A percentile compares a stretch with the other conserved stretches of the same genome.
Evolutionary conservation across 1,139 yeast genomes (phyloP).

Genomic region (Magnusiomyces ingens): DNA sequence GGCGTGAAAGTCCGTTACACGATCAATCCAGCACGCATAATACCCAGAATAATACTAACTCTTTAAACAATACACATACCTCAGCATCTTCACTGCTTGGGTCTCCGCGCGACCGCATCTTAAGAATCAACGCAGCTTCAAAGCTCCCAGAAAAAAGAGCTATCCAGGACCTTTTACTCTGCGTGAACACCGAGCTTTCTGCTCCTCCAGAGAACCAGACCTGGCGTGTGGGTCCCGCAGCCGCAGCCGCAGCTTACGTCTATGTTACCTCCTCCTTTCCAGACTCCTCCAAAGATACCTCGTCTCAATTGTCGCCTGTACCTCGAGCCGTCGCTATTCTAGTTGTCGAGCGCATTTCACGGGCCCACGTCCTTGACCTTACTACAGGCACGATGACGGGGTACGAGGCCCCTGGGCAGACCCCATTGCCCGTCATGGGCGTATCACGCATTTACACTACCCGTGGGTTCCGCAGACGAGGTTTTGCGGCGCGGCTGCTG

Average conservation of each 20-base stretch:
- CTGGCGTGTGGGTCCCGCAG: constrained; percentile 3
- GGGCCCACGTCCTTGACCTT: constrained; percentile 44
- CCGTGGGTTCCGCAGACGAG: constrained; percentile 46
- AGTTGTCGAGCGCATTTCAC: constrained; percentile 35
- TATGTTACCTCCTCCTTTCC: neutral
- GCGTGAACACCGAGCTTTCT: constrained; percentile 3
- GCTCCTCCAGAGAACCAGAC: constrained; percentile 4
- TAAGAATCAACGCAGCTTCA: neutral
- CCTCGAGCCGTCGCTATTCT: constrained; percentile 46
- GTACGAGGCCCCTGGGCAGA: constrained; percentile 5
- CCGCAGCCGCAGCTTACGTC: constrained; percentile 5
- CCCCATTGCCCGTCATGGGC: constrained; percentile 38
- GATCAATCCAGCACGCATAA: too few species aligned
- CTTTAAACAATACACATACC: constrained; percentile 8
- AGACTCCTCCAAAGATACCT: neutral
- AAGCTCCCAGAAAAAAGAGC: constrained; percentile 6
- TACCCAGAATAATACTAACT: too few species aligned
- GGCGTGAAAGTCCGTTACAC: constrained; percentile 18
- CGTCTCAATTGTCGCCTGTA: constrained; percentile 10
- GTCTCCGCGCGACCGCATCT: constrained; percentile 1
- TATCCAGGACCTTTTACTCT: constrained; percentile 1
- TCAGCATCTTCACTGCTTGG: neutral
- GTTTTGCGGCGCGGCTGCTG: constrained; percentile 44
- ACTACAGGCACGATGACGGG: constrained; percentile 34
- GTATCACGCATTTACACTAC: constrained; percentile 62